Evolutionary conservation across 1,139 yeast genomes (phyloP).

Genomic region (Sugiyamaella novakii): DNA sequence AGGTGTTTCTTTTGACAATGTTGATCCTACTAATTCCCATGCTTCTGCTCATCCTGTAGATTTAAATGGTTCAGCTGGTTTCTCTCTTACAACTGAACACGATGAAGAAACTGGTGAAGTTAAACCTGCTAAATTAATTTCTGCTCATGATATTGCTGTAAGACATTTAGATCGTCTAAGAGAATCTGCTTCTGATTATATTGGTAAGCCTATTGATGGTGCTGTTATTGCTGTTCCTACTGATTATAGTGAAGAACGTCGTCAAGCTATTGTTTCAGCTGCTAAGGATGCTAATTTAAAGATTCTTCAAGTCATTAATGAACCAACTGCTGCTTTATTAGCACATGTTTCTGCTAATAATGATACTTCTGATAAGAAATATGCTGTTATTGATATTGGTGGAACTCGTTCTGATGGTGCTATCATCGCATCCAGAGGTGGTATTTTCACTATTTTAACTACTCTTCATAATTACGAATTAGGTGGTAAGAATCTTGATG

Average conservation of each 20-base stretch:
- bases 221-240: constrained; percentile 92
- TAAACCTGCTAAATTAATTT: constrained; percentile 48
- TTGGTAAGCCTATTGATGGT: constrained; percentile 79
- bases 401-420: constrained; percentile 97
- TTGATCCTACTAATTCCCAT: constrained; percentile 62
- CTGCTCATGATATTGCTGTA: constrained; percentile 75
- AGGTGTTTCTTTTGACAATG: constrained; percentile 70
- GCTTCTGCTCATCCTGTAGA: constrained; percentile 77
- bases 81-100: constrained; percentile 51
- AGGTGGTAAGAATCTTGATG: constrained; percentile 89
- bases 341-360: constrained; percentile 56
- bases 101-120: constrained; percentile 41
- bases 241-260: constrained; percentile 75
- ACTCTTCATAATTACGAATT: constrained; percentile 80
- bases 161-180: constrained; percentile 85
- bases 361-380: constrained; percentile 71
- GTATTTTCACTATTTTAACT: constrained; percentile 84
- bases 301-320: constrained; percentile 85
- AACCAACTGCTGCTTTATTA: constrained; percentile 89
- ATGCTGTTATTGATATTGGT: constrained; percentile 95
- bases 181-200: constrained; percentile 88
- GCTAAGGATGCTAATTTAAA: constrained; percentile 74
- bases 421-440: constrained; percentile 89
- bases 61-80: constrained; percentile 69
- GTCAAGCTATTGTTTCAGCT: constrained; percentile 60